Conservation (phyloP, 1,284 basidiomycete genomes). For the Cryptococcus depauperatus region DNA sequence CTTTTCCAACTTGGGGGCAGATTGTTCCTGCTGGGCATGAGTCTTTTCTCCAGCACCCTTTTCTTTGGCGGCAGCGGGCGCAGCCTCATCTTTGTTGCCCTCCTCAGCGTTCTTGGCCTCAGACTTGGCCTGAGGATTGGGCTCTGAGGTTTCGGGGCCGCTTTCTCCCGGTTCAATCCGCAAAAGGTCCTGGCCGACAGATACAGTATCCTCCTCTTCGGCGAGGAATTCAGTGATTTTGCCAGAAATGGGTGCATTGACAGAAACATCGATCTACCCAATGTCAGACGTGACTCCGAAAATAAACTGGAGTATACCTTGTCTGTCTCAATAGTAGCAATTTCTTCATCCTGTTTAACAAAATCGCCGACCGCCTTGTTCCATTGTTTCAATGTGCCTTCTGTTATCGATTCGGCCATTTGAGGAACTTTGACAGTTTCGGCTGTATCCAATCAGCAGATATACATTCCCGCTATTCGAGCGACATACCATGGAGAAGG, state of each 20-base stretch:
- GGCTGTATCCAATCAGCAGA: slow-evolving; percentile 11
- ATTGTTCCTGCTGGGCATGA: slow-evolving; percentile 46
- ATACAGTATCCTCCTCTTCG: slow-evolving; percentile 86
- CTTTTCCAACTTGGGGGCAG: slow-evolving; percentile 49
- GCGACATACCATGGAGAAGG: slow-evolving; percentile 26
- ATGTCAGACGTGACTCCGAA: slow-evolving; percentile 9
- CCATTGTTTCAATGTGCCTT: slow-evolving; percentile 95
- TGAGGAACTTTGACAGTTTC: slow-evolving; percentile 94
- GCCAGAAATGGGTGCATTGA: slow-evolving; percentile 85
- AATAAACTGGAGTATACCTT: slow-evolving; percentile 56
- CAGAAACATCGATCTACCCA: slow-evolving; percentile 84
- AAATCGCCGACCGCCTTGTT: slow-evolving; percentile 86
- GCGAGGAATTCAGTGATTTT: slow-evolving; percentile 81
- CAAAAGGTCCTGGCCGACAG: slow-evolving; percentile 91
- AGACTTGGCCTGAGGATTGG: slow-evolving; percentile 36
- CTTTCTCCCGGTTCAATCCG: slow-evolving; percentile 74
- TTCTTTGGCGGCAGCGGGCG: slow-evolving; percentile 43
- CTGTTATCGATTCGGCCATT: slow-evolving; percentile 94
- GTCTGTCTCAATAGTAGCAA: slow-evolving; percentile 98
- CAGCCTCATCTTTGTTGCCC: slow-evolving; percentile 43
- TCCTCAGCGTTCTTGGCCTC: slow-evolving; percentile 45
- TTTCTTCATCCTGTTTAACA: slow-evolving; percentile 87
- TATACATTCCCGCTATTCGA: neutral
- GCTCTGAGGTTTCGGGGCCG: slow-evolving; percentile 13
- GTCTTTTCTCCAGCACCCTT: slow-evolving; percentile 42